phyloP scores from a whole-genome alignment of 1,284 basidiomycete species.

The Phlebopus sp. region DNA sequence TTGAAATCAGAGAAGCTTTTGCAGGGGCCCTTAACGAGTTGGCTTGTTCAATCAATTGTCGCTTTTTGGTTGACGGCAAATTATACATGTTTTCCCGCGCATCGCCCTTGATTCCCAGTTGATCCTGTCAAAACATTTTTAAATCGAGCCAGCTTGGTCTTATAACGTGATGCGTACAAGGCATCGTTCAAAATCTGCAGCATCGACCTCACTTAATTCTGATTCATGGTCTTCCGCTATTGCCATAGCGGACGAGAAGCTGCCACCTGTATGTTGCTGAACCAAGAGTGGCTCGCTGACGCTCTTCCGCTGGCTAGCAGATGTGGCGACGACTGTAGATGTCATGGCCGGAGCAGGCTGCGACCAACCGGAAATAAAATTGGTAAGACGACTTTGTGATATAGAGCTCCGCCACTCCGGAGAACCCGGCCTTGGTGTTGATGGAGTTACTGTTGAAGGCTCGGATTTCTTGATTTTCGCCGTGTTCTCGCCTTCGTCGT shows the following conservation, averaged over 20 bases:
- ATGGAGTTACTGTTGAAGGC: slow-evolving; percentile 6
- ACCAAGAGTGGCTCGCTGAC: slow-evolving; percentile 68
- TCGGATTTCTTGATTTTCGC: slow-evolving; percentile 47
- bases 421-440: slow-evolving; percentile 18
- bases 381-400: slow-evolving; percentile 61
- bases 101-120: slow-evolving; percentile 71
- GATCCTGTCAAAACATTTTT: slow-evolving; percentile 46
- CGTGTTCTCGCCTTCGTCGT: slow-evolving; percentile 58
- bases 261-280: slow-evolving; percentile 38
- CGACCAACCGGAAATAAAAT: slow-evolving; percentile 63
- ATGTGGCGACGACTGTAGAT: slow-evolving; percentile 23
- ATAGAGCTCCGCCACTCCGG: slow-evolving; percentile 47
- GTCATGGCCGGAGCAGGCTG: slow-evolving; percentile 38
- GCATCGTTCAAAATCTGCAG: slow-evolving; percentile 54
- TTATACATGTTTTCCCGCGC: slow-evolving; percentile 66
- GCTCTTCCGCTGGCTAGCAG: slow-evolving; percentile 45
- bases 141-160: neutral
- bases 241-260: slow-evolving; percentile 13
- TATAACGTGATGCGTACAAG: slow-evolving; percentile 47
- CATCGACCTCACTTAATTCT: slow-evolving; percentile 43
- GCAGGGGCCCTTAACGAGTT: slow-evolving; percentile 16
- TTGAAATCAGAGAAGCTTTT: slow-evolving; percentile 44
- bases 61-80: slow-evolving; percentile 65
- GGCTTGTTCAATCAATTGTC: slow-evolving; percentile 60
- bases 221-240: slow-evolving; percentile 30